phyloP scores from a whole-genome alignment of 1,284 basidiomycete species.

The Tilletia setariae region DNA sequence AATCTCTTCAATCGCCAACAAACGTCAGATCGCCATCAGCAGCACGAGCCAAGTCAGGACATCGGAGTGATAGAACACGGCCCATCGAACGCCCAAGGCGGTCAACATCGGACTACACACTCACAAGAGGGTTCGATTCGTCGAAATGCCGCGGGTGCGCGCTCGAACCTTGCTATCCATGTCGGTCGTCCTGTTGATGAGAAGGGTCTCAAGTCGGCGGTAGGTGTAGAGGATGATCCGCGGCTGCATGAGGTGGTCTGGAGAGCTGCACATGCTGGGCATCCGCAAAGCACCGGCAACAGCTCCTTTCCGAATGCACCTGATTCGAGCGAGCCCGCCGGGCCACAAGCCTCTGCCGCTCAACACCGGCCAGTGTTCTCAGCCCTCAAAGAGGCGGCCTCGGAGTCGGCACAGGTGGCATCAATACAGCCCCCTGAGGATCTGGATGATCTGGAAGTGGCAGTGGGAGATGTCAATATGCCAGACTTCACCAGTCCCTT shows the following conservation, averaged over 20 bases:
- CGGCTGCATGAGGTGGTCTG: neutral
- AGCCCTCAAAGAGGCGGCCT: neutral
- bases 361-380: neutral
- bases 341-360: no score
- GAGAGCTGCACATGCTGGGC: neutral
- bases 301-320: no score
- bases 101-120: neutral
- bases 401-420: neutral
- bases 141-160: neutral
- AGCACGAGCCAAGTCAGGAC: neutral
- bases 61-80: neutral
- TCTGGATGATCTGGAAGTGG: slow-evolving; percentile 9
- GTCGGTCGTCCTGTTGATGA: neutral
- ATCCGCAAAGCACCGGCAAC: no score
- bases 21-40: neutral
- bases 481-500: slow-evolving; percentile 5
- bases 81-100: neutral
- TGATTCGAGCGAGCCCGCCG: no score
- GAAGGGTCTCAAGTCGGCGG: neutral
- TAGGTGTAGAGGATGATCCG: neutral
- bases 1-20: neutral
- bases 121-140: no score
- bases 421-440: neutral
- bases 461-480: neutral
- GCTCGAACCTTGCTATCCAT: neutral